A percentile compares a stretch with the other conserved stretches of the same genome.
Evolutionary conservation across 2,329 filamentous ascomycete genomes (phyloP).

Genomic region (Colletotrichum tamarilloi): DNA sequence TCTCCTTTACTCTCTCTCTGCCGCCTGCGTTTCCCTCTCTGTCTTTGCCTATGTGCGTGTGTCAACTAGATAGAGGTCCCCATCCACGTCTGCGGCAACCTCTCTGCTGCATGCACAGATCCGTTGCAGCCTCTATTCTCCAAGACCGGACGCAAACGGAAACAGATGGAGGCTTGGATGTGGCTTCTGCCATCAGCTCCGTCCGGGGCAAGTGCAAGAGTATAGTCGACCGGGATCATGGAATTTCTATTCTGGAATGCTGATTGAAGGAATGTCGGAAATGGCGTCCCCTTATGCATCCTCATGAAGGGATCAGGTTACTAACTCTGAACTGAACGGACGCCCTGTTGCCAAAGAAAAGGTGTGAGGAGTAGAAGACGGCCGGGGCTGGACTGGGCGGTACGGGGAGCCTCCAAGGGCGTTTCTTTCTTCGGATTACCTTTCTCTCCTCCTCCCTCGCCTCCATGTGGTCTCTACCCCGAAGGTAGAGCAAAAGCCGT

Average conservation of each 20-base stretch:
- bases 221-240: not conserved
- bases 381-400: not conserved
- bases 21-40: not conserved
- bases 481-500: conserved; percentile 10
- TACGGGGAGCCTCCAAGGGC: not conserved
- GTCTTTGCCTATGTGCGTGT: not conserved
- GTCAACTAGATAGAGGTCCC: conserved; percentile 3
- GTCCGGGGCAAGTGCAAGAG: not conserved
- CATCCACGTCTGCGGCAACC: conserved; percentile 3
- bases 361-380: not conserved
- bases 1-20: not conserved
- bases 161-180: conserved; percentile 19
- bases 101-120: conserved; percentile 16
- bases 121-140: conserved; percentile 14
- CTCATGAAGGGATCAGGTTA: not conserved
- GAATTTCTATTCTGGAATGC: conserved; percentile 3
- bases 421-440: not conserved
- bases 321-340: not conserved
- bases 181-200: not conserved
- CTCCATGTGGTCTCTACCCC: not conserved
- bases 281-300: not conserved
- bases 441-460: conserved; percentile 2
- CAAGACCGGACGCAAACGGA: conserved; percentile 15
- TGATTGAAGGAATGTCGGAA: not conserved
- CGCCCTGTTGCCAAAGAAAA: not conserved